phyloP scores from a whole-genome alignment of 2,329 filamentous ascomycete species.

The Xylariaceae sp. region DNA sequence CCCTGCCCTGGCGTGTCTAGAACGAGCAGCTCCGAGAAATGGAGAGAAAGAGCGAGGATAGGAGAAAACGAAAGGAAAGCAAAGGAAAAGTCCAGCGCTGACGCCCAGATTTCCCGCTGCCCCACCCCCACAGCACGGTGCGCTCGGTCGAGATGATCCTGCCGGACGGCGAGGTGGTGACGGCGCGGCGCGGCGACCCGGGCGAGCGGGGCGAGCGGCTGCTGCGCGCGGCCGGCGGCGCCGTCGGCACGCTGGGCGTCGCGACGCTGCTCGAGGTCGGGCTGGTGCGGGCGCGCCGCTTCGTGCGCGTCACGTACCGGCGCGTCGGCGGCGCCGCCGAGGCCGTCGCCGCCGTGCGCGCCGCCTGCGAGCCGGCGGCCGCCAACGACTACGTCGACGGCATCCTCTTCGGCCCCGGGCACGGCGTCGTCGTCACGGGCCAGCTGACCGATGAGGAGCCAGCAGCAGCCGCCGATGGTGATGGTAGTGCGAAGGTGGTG shows the following conservation, averaged over 20 bases:
- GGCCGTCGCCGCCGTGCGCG: conserved; percentile 40
- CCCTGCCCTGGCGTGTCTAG: too few relatives aligned
- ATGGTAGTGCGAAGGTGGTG: too few relatives aligned
- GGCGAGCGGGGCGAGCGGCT: conserved; percentile 38
- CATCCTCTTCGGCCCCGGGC: conserved; percentile 54
- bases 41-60: too few relatives aligned
- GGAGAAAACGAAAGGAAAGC: too few relatives aligned
- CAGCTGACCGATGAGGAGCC: conserved; percentile 47
- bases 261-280: conserved; percentile 60
- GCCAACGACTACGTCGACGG: conserved; percentile 65
- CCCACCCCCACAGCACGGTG: too few relatives aligned
- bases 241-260: conserved; percentile 61
- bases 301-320: conserved; percentile 56
- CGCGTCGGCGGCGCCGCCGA: conserved; percentile 41
- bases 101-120: too few relatives aligned
- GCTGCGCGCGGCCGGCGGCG: conserved; percentile 58
- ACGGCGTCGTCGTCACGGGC: conserved; percentile 61
- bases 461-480: conserved; percentile 5
- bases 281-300: conserved; percentile 52
- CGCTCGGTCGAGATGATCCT: conserved; percentile 61
- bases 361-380: conserved; percentile 33
- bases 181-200: conserved; percentile 28
- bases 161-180: conserved; percentile 56
- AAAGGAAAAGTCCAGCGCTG: too few relatives aligned
- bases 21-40: too few relatives aligned